Conservation (phyloP, 345 rosid species). For the Populus pruinosa region DNA sequence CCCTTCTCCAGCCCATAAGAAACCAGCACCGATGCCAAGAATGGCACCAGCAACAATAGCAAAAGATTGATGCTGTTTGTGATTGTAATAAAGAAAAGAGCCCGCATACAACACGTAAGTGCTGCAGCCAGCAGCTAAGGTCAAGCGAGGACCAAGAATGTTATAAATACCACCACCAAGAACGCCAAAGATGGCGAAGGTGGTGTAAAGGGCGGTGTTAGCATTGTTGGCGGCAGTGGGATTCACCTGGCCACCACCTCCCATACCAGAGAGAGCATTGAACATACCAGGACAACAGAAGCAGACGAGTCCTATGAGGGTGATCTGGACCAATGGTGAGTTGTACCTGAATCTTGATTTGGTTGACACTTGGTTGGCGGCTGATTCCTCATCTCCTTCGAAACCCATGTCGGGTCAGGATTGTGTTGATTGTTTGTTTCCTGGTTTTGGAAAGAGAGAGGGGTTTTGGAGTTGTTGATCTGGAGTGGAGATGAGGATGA, state of each 20-base stretch:
- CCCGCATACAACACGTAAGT: constrained; percentile 71
- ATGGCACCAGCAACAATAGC: constrained; percentile 55
- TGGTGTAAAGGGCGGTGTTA: constrained; percentile 63
- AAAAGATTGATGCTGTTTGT: constrained; percentile 42
- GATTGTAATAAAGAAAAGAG: constrained; percentile 64
- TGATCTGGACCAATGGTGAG: constrained; percentile 71
- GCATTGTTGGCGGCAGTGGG: constrained; percentile 82
- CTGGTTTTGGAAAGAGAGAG: background rate
- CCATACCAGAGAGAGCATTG: constrained; percentile 96
- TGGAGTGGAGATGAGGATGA: background rate
- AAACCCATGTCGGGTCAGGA: constrained; percentile 23
- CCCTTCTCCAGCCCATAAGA: constrained; percentile 89
- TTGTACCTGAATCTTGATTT: constrained; percentile 50
- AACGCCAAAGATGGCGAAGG: constrained; percentile 57
- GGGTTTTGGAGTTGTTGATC: background rate
- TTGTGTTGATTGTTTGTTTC: too few species aligned
- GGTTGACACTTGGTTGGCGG: constrained; percentile 1
- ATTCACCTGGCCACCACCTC: constrained; percentile 88
- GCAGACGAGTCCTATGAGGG: constrained; percentile 76
- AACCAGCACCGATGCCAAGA: constrained; percentile 86
- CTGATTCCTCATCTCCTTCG: constrained; percentile 25
- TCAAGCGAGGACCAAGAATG: constrained; percentile 56
- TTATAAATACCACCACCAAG: constrained; percentile 67
- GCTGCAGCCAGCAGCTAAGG: constrained; percentile 65
- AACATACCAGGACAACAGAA: constrained; percentile 98